Evolutionary conservation across 306 rosid species (phyloP).

Genomic region (Cucurbita ficifolia): DNA sequence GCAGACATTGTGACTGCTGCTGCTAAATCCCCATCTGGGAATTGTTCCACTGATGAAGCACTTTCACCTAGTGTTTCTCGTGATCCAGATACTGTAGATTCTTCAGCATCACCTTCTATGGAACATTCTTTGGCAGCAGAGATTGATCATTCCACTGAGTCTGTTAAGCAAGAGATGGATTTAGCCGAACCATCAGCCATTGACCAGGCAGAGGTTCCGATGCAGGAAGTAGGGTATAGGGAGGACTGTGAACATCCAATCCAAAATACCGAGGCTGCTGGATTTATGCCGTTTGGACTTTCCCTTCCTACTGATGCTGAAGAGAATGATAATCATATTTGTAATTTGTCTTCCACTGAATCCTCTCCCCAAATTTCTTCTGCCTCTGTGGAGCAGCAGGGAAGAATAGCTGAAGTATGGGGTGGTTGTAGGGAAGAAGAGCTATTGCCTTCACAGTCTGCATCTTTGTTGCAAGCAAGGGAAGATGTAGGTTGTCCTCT

Average conservation of each 20-base stretch:
- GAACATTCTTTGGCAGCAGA: slow-evolving; percentile 23
- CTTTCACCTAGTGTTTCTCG: slow-evolving; percentile 20
- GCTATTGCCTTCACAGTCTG: not conserved
- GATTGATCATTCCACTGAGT: slow-evolving; percentile 10
- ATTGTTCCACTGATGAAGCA: slow-evolving; percentile 33
- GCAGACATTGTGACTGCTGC: slow-evolving; percentile 24
- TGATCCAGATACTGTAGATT: slow-evolving; percentile 10
- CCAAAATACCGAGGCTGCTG: slow-evolving; percentile 16
- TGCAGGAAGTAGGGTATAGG: slow-evolving; percentile 16
- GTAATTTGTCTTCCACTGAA: slow-evolving; percentile 15
- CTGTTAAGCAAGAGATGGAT: slow-evolving; percentile 10
- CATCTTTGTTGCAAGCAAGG: slow-evolving; percentile 32
- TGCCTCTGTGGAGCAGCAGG: slow-evolving; percentile 17
- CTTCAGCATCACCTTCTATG: slow-evolving; percentile 27
- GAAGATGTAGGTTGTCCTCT: slow-evolving; percentile 93
- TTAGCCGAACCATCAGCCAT: slow-evolving; percentile 14
- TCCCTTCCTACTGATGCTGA: slow-evolving; percentile 23
- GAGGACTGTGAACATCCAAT: slow-evolving; percentile 23
- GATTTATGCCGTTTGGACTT: slow-evolving; percentile 12
- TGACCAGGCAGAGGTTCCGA: slow-evolving; percentile 18
- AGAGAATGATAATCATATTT: slow-evolving; percentile 16
- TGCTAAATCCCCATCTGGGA: slow-evolving; percentile 8
- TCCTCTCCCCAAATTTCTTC: slow-evolving; percentile 12
- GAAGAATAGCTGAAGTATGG: slow-evolving; percentile 14
- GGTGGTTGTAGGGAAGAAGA: slow-evolving; percentile 15